Evolutionary conservation across 192 early-diverging fungal species (phyloP).

Genomic region (Ramicandelaber brevisporus): DNA sequence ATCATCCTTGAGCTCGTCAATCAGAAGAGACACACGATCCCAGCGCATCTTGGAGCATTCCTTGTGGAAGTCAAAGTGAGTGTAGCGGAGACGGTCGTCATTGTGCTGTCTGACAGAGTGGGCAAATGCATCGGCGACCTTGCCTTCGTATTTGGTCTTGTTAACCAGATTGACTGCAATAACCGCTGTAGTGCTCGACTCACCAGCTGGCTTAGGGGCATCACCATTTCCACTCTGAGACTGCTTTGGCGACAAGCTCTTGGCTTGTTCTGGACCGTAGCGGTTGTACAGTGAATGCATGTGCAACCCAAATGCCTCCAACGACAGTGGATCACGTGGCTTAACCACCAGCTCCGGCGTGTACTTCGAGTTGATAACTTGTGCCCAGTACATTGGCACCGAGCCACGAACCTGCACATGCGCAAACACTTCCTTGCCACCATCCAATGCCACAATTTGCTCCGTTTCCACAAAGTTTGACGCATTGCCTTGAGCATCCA

Average conservation of each 20-base stretch:
- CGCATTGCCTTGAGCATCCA: constrained; percentile 76
- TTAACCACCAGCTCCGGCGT: constrained; percentile 64
- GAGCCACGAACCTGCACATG: constrained; percentile 53
- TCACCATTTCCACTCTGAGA: too few species aligned
- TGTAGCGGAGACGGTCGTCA: constrained; percentile 35
- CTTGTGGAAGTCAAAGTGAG: constrained; percentile 92
- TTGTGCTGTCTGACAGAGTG: constrained; percentile 28
- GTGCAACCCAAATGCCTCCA: constrained; percentile 10
- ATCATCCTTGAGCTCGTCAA: constrained; percentile 48
- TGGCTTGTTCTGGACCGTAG: constrained; percentile 4
- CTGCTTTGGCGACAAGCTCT: too few species aligned
- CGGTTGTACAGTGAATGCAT: constrained; percentile 13
- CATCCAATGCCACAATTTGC: constrained; percentile 63
- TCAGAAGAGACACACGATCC: constrained; percentile 59
- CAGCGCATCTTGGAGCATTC: constrained; percentile 93
- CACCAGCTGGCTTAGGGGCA: too few species aligned
- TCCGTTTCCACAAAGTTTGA: constrained; percentile 97
- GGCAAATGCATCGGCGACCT: constrained; percentile 57
- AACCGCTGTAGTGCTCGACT: constrained; percentile 25
- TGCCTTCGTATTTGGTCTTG: constrained; percentile 74
- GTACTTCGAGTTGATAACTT: constrained; percentile 78
- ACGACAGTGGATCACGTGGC: constrained; percentile 4
- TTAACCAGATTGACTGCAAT: constrained; percentile 86
- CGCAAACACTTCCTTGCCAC: too few species aligned
- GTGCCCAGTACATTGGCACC: constrained; percentile 84